A percentile compares a stretch with the other conserved stretches of the same genome.
Evolutionary conservation across 257 asterid genomes (phyloP).

Genomic region (Plantago major): DNA sequence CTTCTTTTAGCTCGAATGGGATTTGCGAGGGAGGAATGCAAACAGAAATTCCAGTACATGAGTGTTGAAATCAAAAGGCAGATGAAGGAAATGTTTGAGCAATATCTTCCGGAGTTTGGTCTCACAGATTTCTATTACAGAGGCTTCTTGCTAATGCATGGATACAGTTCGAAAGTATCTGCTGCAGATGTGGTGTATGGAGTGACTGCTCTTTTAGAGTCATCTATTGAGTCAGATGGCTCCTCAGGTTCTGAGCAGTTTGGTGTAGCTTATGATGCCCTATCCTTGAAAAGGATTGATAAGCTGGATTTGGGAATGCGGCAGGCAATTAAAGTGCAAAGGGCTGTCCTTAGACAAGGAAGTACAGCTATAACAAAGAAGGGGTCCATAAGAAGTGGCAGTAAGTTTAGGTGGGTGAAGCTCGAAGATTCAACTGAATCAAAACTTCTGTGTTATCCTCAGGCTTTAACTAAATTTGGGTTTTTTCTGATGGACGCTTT

Average conservation of each 20-base stretch:
- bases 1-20: constrained; percentile 97
- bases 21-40: constrained; percentile 87
- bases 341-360: constrained; percentile 96
- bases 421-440: constrained; percentile 83
- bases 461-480: constrained; percentile 90
- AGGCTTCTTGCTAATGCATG: constrained; percentile 74
- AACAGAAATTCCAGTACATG: constrained; percentile 89
- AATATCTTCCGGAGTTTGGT: constrained; percentile 85
- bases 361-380: constrained; percentile 88
- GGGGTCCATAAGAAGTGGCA: constrained; percentile 94
- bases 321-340: constrained; percentile 89
- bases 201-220: constrained; percentile 81
- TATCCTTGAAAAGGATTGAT: constrained; percentile 69
- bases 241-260: constrained; percentile 77
- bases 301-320: constrained; percentile 83
- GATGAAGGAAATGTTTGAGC: constrained; percentile 96
- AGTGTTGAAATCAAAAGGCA: constrained; percentile 72
- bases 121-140: constrained; percentile 81
- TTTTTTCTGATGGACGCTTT: constrained; percentile 89
- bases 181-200: constrained; percentile 98
- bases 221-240: constrained; percentile 74
- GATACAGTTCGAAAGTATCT: constrained; percentile 85
- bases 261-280: constrained; percentile 78
- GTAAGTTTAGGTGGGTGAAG: constrained; percentile 95
- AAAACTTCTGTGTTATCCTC: constrained; percentile 77